Evolutionary conservation across 2,329 filamentous ascomycete species (phyloP), one percentile per base, ranked within the genome.

Genomic region (Pyrenophora seminiperda): DNA sequence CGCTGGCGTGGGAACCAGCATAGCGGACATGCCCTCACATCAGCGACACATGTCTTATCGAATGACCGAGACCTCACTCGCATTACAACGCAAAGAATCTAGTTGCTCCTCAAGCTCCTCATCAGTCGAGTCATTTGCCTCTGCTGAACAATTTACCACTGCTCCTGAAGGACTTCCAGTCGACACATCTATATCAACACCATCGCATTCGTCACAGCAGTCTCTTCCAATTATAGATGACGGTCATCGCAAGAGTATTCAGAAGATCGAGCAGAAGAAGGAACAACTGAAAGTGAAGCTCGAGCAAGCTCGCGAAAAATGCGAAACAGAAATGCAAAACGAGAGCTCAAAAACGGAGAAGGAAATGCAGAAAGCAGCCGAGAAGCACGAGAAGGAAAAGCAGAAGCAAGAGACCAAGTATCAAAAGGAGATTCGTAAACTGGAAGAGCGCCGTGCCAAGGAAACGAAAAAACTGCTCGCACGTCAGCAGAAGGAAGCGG

Each of bases 381-480:
- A 87, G 65, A 86, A 83, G 63, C 84, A 89, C 67, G 81, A 84
- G 37, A 78, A 76, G 39, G 84, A 88, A 56, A 64, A 62, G 50
- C 68, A 68, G 41, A 76, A 75, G 41, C 70, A 77, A 22, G 68
- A 74, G 53, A 68, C 73, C 7, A 75, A 75, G 47, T 76, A 73
- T 30, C 62, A 69, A 9, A 71, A 69, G 22, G 72, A 77, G 45
- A 68, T 86, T 0, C 81, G 82, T 34, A 89, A 87, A 65, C 83
- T 86, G 43, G 83, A 87, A 58, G 85, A 85, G 38, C 87, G 85
- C 59, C 85, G 86, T 60, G 79, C 81, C 55, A 80, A 79, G 10
- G 86, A 90, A 63, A 75, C 88, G 37, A 75, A 76, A 54, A 87
- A 86, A 70, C 73, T 89, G 2, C 83, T 89, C 56, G 80, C 84